A percentile compares a stretch with the other conserved stretches of the same genome.
phyloP scores from a whole-genome alignment of 768 basidiomycete genomes.

The Amanita brunnescens region DNA sequence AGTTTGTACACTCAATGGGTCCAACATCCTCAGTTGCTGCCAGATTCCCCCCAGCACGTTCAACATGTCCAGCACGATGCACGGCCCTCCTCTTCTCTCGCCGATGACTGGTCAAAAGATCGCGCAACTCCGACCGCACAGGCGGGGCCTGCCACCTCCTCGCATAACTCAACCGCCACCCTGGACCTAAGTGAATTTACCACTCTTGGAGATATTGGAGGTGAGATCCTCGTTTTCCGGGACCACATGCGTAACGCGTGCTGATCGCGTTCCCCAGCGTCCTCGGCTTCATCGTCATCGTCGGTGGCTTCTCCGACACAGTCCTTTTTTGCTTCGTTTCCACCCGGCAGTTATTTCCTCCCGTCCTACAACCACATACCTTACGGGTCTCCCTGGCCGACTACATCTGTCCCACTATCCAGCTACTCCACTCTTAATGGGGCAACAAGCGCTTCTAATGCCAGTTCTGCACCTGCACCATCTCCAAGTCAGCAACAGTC shows the following conservation, averaged over 20 bases:
- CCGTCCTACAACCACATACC: constrained; percentile 44
- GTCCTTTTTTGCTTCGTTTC: constrained; percentile 32
- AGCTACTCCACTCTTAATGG: constrained; percentile 73
- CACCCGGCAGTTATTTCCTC: constrained; percentile 33
- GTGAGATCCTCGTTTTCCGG: constrained; percentile 20
- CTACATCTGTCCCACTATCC: constrained; percentile 49
- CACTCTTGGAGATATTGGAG: constrained; percentile 30
- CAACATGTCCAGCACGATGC: constrained; percentile 21
- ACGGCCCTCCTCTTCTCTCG: constrained; percentile 18
- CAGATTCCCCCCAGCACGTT: constrained; percentile 24
- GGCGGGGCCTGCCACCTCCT: constrained; percentile 15
- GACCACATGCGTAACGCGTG: background rate
- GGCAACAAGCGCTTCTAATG: constrained; percentile 39
- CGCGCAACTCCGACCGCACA: constrained; percentile 20
- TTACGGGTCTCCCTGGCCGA: constrained; percentile 45
- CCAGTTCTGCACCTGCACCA: constrained; percentile 16
- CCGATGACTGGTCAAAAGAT: constrained; percentile 40
- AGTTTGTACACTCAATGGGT: constrained; percentile 38
- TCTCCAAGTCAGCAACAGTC: constrained; percentile 18
- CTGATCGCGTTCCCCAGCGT: constrained; percentile 11
- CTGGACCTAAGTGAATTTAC: constrained; percentile 37
- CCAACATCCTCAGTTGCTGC: constrained; percentile 26
- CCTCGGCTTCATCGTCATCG: constrained; percentile 22
- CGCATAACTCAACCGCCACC: constrained; percentile 17
- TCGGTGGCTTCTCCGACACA: constrained; percentile 32